These are phyloP conservation scores for Psilocybe cubensis DNA, from an alignment of 768 basidiomycete species.

Conservation along the genomic window DNA sequence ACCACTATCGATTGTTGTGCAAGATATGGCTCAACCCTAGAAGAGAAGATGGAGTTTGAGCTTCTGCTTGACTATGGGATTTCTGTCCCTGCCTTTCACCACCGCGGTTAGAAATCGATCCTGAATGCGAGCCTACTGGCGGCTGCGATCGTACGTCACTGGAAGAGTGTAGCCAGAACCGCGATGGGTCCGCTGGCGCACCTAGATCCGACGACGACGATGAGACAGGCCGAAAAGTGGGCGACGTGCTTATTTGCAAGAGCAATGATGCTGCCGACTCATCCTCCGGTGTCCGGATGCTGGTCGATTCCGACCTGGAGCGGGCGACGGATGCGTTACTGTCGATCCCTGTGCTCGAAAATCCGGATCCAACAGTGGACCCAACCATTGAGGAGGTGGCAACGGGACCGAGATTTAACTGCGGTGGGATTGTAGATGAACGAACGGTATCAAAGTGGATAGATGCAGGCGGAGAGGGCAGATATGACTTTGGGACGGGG, in stretches of 20 bases:
- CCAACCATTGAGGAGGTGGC: constrained; percentile 7
- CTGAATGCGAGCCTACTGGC: background rate
- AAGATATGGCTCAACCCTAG: constrained; percentile 33
- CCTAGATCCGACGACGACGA: constrained; percentile 2
- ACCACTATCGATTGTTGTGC: too few relatives aligned
- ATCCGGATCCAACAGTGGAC: background rate
- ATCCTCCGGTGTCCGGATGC: constrained; percentile 60
- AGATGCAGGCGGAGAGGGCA: constrained; percentile 63
- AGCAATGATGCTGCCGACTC: constrained; percentile 71
- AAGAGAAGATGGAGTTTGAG: constrained; percentile 36
- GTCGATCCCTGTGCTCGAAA: background rate
- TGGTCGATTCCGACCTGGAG: background rate
- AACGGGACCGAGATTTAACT: constrained; percentile 39
- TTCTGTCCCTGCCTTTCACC: background rate
- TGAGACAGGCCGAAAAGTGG: constrained; percentile 27
- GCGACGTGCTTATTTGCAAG: constrained; percentile 61
- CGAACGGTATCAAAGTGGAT: constrained; percentile 49
- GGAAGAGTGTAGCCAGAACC: constrained; percentile 12
- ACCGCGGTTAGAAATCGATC: background rate
- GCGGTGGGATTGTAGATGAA: constrained; percentile 40
- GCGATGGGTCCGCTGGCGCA: constrained; percentile 15
- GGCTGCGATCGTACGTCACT: background rate
- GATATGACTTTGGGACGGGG: constrained; percentile 33
- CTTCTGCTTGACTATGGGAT: constrained; percentile 12
- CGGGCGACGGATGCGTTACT: background rate